phyloP scores from a whole-genome alignment of 2,329 filamentous ascomycete species.

The Lecanicillium sp. region DNA sequence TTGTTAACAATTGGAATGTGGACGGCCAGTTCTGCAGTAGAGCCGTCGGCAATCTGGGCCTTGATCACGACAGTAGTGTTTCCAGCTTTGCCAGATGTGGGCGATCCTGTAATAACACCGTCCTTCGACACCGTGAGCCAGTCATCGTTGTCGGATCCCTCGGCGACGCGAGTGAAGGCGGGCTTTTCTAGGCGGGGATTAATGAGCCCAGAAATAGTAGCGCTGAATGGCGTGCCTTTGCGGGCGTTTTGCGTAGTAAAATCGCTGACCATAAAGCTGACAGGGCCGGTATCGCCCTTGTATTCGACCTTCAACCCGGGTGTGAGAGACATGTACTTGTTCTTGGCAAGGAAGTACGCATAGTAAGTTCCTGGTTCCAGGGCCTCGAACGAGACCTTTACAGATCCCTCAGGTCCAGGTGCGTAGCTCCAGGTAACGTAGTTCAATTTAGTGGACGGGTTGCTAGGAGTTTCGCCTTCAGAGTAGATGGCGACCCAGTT shows the following conservation, averaged over 20 bases:
- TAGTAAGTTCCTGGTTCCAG: conserved; percentile 3
- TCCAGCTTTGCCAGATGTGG: conserved; percentile 12
- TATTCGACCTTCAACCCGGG: conserved; percentile 2
- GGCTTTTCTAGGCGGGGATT: conserved; percentile 18
- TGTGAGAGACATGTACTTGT: conserved; percentile 3
- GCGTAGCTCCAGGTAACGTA: conserved; percentile 19
- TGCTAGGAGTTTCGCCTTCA: conserved; percentile 14
- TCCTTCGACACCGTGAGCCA: conserved; percentile 26
- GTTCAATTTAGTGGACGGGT: conserved; percentile 9
- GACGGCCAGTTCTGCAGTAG: conserved; percentile 18
- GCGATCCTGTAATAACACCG: conserved; percentile 28
- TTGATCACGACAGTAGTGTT: conserved; percentile 18
- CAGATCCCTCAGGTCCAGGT: conserved; percentile 9
- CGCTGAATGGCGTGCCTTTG: conserved; percentile 23
- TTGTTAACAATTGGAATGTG: conserved; percentile 23
- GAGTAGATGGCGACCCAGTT: conserved; percentile 20
- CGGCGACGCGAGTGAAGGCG: conserved; percentile 16
- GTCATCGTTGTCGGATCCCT: conserved; percentile 13
- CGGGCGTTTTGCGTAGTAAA: conserved; percentile 28
- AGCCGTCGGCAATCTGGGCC: conserved; percentile 16
- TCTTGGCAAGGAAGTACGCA: conserved; percentile 3
- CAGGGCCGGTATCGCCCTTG: conserved; percentile 3
- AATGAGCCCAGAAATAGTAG: conserved; percentile 24
- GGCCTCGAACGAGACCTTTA: conserved; percentile 8
- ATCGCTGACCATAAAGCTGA: conserved; percentile 20